Evolutionary conservation across 2,329 filamentous ascomycete species (phyloP).

Genomic region (Colletotrichum phormii): DNA sequence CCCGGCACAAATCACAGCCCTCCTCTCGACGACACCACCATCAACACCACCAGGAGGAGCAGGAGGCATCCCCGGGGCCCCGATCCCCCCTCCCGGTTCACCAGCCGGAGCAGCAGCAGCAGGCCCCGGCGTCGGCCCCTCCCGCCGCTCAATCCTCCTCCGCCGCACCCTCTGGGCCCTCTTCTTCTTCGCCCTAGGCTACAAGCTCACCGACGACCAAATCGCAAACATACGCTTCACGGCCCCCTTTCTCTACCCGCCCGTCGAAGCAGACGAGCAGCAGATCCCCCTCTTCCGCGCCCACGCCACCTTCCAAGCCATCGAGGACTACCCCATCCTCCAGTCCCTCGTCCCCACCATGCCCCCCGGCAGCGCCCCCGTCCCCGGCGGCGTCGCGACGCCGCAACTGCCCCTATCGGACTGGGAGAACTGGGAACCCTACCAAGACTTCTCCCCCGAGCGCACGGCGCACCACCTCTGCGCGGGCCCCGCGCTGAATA

Average conservation of each 20-base stretch:
- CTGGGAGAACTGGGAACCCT: conserved; percentile 33
- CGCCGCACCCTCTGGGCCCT: conserved; percentile 23
- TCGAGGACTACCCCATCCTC: conserved; percentile 5
- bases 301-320: neutral
- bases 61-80: neutral
- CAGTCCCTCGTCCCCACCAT: neutral
- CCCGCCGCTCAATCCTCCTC: conserved; percentile 22
- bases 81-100: neutral
- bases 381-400: neutral
- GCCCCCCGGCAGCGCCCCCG: neutral
- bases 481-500: conserved; percentile 44
- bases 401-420: neutral
- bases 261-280: neutral
- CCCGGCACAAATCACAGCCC: conserved; percentile 35
- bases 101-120: neutral
- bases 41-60: neutral
- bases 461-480: conserved; percentile 47
- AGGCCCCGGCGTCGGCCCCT: neutral
- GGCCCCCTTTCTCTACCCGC: conserved; percentile 13
- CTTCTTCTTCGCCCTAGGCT: conserved; percentile 29
- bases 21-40: conserved; percentile 29
- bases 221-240: conserved; percentile 12
- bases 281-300: conserved; percentile 1
- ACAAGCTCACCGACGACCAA: conserved; percentile 23
- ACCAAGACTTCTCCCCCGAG: neutral